These are phyloP conservation scores for Chaetomiaceae sp. DNA, from an alignment of 2,329 filamentous ascomycete species.

Conservation along the genomic window DNA sequence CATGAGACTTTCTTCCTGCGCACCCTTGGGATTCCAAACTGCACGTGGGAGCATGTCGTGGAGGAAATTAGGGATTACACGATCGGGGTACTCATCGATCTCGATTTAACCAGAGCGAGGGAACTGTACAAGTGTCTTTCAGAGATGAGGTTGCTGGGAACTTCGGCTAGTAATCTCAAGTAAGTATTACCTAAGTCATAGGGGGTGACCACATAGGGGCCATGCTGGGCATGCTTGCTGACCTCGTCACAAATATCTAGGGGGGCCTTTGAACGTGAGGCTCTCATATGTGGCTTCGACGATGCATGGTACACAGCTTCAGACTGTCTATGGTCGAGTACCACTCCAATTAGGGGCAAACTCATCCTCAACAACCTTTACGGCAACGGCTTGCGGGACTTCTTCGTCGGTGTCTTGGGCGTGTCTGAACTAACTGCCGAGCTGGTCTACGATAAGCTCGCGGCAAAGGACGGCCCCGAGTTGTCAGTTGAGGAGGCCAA, in stretches of 20 bases:
- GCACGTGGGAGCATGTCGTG: conserved; percentile 5
- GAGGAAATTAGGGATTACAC: conserved; percentile 5
- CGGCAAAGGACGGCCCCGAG: neutral
- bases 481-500: too few relatives aligned
- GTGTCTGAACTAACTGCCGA: conserved; percentile 1
- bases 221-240: neutral
- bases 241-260: too few relatives aligned
- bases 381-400: conserved; percentile 4
- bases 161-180: conserved; percentile 2
- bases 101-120: conserved; percentile 5
- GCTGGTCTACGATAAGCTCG: conserved; percentile 6
- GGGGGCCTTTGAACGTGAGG: conserved; percentile 4
- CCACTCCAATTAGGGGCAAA: conserved; percentile 1
- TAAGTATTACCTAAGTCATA: conserved; percentile 2
- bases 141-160: conserved; percentile 7
- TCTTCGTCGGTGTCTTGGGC: conserved; percentile 5
- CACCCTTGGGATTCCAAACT: conserved; percentile 7
- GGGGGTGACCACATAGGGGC: neutral
- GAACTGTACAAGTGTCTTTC: conserved; percentile 6
- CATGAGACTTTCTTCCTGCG: conserved; percentile 3
- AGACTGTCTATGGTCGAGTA: conserved; percentile 6
- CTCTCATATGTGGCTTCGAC: conserved; percentile 5
- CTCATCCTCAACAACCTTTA: conserved; percentile 6
- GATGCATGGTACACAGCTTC: conserved; percentile 5
- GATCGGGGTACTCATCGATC: neutral